These are phyloP conservation scores for Trichocomaceae sp. DNA, from an alignment of 2,329 filamentous ascomycete species.

Conservation along the genomic window DNA sequence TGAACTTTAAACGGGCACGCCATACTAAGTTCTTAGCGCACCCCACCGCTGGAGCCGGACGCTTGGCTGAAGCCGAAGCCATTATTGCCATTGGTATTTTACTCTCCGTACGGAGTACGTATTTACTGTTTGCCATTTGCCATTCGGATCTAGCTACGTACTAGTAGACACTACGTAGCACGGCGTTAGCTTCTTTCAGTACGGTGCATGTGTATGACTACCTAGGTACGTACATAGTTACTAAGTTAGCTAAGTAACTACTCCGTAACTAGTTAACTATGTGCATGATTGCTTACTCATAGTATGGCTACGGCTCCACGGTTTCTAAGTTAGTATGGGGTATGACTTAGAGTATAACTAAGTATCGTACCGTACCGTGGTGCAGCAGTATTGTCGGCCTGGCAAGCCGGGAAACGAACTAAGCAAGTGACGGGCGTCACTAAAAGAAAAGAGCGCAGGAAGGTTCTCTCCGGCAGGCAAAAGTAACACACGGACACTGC, in stretches of 20 bases:
- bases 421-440: neutral
- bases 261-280: no score
- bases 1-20: neutral
- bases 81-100: neutral
- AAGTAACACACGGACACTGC: neutral
- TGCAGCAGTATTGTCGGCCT: constrained; percentile 4
- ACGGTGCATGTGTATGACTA: no score
- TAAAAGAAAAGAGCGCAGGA: neutral
- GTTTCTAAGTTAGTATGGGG: no score
- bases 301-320: neutral
- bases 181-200: neutral
- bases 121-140: no score
- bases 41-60: neutral
- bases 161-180: no score
- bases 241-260: no score
- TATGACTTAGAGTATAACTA: no score
- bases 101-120: no score
- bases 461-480: constrained; percentile 2
- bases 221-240: no score
- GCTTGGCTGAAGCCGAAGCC: no score
- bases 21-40: neutral
- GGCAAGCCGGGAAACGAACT: neutral
- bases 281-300: neutral
- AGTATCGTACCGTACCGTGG: neutral
- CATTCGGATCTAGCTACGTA: no score